A percentile compares a stretch with the other conserved stretches of the same genome.
Conservation (phyloP, 2,329 filamentous ascomycete genomes). For the Sclerotinia subarctica region DNA sequence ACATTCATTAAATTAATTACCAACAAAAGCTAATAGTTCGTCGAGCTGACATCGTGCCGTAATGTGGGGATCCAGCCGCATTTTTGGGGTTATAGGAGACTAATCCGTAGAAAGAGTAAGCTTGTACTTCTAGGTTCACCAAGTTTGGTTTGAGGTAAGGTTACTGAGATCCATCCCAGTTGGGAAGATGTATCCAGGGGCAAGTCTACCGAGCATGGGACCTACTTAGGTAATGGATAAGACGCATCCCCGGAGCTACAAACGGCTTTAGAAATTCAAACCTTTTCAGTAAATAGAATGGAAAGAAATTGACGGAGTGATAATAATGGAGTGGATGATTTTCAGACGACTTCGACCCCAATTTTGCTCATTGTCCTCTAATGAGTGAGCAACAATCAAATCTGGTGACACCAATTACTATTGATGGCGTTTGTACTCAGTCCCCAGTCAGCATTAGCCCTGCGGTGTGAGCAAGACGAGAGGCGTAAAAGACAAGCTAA, state of each 20-base stretch:
- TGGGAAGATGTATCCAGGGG: background rate
- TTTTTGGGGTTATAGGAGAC: background rate
- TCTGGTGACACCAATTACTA: conserved; percentile 2
- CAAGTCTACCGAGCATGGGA: background rate
- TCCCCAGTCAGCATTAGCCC: conserved; percentile 7
- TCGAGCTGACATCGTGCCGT: background rate
- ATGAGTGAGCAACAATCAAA: background rate
- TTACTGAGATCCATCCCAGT: background rate
- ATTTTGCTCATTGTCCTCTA: background rate
- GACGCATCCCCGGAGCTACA: background rate
- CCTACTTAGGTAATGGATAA: no score
- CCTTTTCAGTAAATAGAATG: background rate
- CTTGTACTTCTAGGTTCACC: no score
- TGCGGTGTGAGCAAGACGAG: background rate
- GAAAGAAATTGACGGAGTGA: background rate
- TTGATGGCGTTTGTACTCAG: conserved; percentile 4
- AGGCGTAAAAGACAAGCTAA: background rate
- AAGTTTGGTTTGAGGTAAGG: background rate
- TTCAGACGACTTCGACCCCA: background rate
- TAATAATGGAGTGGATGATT: background rate
- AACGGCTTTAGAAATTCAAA: background rate
- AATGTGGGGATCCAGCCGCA: background rate
- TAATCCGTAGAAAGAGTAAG: background rate
- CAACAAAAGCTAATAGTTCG: background rate
- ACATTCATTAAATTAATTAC: background rate